Base-by-base conservation (phyloP, 2,329 filamentous ascomycete genomes). In the Aspergillus jensenii region DNA sequence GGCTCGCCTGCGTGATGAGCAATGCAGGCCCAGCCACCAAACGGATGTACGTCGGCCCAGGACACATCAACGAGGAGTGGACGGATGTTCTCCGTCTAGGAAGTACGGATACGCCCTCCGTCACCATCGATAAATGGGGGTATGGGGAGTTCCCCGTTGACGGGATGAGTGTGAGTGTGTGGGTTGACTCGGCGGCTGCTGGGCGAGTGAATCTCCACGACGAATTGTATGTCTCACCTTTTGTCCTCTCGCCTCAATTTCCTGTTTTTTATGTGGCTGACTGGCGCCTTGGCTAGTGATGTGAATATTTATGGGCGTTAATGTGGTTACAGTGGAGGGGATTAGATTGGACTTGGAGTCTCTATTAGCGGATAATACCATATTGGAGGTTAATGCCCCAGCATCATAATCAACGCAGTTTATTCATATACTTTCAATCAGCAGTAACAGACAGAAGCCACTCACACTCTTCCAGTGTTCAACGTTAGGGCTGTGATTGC, bases 31-130 rank as follows among this genome's bases (percentile, higher is more conserved):
- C 76, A 4, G 74, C 70, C 25, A 70, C 76, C 60, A 85, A 84
- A 66, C 79, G 75, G 61, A 89, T 90, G 86, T 81, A 79, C 61
- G 84, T 88, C 21, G 87, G 87, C 0, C 70, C 78, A 49, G 74
- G 76, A 35, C 83, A 86, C 65, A 78, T 79, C 1, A 84, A 82
- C 0, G 83, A 89, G 73, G 71, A 76, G 33, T 90, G 87, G 86
- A 84, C 82, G 27, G 27, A 31, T 4, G 27, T 31, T 31, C 27
- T 31, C 27, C 27, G 9, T 4, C 27, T 31, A 0, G 27, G 27
- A 31, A 31, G 27, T 11, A 4, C 27, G 9, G 9, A 4, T 31
- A 31, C 9, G 27, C 27, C 78, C 0, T 76, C 83, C 62, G 82
- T 89, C 0, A 69, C 74, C 25, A 87, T 90, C 63, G 85, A 85